Conservation (phyloP, 2,329 filamentous ascomycete species). For the Tothia fuscella region DNA sequence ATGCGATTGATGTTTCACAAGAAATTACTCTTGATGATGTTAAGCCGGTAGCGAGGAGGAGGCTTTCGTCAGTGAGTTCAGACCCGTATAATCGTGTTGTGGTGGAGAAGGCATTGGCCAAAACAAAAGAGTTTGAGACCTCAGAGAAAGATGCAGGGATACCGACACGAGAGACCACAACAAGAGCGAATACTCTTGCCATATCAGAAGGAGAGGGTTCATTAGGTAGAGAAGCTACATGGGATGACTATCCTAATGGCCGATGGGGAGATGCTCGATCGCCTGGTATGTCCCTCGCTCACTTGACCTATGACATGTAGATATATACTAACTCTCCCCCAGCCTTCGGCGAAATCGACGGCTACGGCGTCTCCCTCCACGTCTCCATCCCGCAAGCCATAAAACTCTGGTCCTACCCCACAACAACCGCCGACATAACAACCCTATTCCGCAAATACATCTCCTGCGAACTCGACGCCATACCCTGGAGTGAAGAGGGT, state of each 20-base stretch:
- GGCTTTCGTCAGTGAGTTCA: constrained; percentile 69
- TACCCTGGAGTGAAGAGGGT: constrained; percentile 90
- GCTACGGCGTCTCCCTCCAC: constrained; percentile 94
- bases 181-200: constrained; percentile 71
- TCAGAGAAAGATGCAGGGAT: constrained; percentile 66
- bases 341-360: constrained; percentile 92
- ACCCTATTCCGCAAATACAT: constrained; percentile 72
- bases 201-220: constrained; percentile 90
- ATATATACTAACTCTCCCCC: constrained; percentile 12
- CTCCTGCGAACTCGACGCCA: constrained; percentile 62
- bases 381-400: constrained; percentile 77
- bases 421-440: constrained; percentile 58
- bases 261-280: constrained; percentile 89
- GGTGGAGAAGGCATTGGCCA: constrained; percentile 51
- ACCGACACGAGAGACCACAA: constrained; percentile 55
- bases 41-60: constrained; percentile 33
- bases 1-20: constrained; percentile 32
- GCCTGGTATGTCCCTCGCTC: constrained; percentile 32
- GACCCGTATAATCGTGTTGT: constrained; percentile 83
- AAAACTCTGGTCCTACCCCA: constrained; percentile 73
- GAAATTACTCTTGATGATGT: constrained; percentile 18
- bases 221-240: constrained; percentile 86
- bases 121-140: constrained; percentile 46
- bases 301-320: background rate
- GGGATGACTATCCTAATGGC: constrained; percentile 97